These are phyloP conservation scores for Ricinus communis DNA, from an alignment of 345 rosid genomes.

Conservation along the genomic window DNA sequence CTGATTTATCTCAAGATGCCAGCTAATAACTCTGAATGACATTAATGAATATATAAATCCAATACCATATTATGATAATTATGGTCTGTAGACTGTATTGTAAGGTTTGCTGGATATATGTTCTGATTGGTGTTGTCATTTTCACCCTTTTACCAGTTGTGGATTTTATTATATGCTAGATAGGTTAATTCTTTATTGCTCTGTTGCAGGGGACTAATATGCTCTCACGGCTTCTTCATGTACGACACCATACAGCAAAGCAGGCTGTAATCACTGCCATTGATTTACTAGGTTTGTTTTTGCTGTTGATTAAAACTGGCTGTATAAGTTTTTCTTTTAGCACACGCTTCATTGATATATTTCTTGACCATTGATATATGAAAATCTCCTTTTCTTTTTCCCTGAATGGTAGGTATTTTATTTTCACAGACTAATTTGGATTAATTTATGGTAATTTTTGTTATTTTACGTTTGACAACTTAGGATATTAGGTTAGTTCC, in stretches of 20 bases:
- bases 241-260: constrained; percentile 84
- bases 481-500: not conserved
- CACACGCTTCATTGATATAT: not conserved
- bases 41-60: not conserved
- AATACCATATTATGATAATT: not conserved
- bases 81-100: not conserved
- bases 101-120: not conserved
- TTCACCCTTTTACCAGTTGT: constrained; percentile 10
- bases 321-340: not conserved
- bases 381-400: not conserved
- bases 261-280: constrained; percentile 98
- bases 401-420: not conserved
- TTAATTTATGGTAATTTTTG: not conserved
- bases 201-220: constrained; percentile 87
- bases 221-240: constrained; percentile 98
- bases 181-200: constrained; percentile 24
- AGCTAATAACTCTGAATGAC: not conserved
- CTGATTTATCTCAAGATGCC: not conserved
- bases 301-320: not conserved
- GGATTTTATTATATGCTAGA: constrained; percentile 10
- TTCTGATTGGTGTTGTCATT: constrained; percentile 10
- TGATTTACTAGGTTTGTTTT: constrained; percentile 76
- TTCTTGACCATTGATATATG: not conserved
- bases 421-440: not conserved
- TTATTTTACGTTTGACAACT: not conserved